Base-by-base conservation (phyloP, 805 yeast genomes). In the Yarrowia sp. region DNA sequence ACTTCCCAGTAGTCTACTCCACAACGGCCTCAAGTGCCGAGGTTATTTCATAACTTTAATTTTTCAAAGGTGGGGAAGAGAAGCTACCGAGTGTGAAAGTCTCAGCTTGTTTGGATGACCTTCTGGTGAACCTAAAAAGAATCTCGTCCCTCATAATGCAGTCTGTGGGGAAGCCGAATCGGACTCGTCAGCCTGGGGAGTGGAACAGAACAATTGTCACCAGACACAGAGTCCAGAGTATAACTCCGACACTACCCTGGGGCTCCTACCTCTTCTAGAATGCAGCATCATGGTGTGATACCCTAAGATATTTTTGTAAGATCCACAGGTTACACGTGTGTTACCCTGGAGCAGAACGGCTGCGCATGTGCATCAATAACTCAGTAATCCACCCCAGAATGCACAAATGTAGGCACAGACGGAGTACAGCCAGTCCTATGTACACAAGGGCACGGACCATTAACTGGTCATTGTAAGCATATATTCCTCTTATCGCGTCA, bases 11-110 rank as follows among this genome's bases (percentile, higher is more conserved):
- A 51, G 43, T 32, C 43, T 51, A 54, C 61, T 54, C 61, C 61
- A 54, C 61, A 54, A 54, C 61, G 61, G 61, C 61, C 59, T 21
- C 40, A 26, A 54, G 61, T 36, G 46, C 61, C 61, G 61, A 54
- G 61, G 61, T 54, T 54, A 54, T 54, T 54, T 54, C 10, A 11
- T 8, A 54, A 54, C 61, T 36, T 14, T 54, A 52, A 52, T 7
- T 10, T 17, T 12, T 28, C 33, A 38, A 54, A 54, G 61, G 61
- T 54, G 61, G 61, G 61, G 61, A 52, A 54, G 21, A 6, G 40
- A n/a, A 24, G n/a, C 58, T 51, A 35, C 61, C 61, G 46, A 54
- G 61, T 54, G 61, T 54, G 61, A 54, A 54, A 54, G 46, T 36
- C 61, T 38, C 61, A 22, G 33, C 36, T 19, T 46, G 52, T 46